Percentiles rank a stretch among this genome's conserved stretches.
Evolutionary conservation across 2,329 filamentous ascomycete species (phyloP).

Genomic region (Phialocephala subalpina): DNA sequence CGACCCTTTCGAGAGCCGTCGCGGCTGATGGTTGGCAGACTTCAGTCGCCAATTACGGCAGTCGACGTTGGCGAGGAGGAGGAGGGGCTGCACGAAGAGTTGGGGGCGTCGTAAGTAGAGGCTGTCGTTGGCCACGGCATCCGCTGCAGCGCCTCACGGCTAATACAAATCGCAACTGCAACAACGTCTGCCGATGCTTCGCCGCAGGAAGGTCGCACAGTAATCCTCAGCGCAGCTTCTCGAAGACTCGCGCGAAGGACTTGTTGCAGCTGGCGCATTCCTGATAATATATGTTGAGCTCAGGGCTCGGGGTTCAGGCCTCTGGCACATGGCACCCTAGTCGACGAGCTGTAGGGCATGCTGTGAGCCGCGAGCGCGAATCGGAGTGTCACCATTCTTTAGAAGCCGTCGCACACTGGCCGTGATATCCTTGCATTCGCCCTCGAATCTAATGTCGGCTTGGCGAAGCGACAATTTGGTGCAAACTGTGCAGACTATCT

Average conservation of each 20-base stretch:
- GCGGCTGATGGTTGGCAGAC: constrained; percentile 20
- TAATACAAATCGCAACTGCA: constrained; percentile 11
- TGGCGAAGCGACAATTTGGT: constrained; percentile 5
- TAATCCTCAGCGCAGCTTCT: constrained; percentile 6
- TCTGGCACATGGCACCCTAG: constrained; percentile 37
- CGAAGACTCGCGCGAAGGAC: constrained; percentile 2
- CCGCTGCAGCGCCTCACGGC: constrained; percentile 18
- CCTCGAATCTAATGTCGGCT: constrained; percentile 23
- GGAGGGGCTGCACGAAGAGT: constrained; percentile 18
- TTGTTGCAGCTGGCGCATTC: background rate
- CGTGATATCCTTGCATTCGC: constrained; percentile 24
- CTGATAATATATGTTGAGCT: constrained; percentile 3
- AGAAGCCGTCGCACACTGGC: constrained; percentile 29
- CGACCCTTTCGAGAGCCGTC: constrained; percentile 14
- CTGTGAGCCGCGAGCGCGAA: constrained; percentile 40
- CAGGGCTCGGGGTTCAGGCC: constrained; percentile 8
- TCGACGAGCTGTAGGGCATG: constrained; percentile 27
- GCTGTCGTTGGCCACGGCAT: constrained; percentile 15
- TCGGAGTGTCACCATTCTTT: constrained; percentile 37
- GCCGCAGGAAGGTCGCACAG: background rate
- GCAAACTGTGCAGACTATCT: constrained; percentile 10
- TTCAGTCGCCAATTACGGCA: constrained; percentile 29
- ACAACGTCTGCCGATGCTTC: constrained; percentile 11
- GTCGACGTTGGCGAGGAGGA: constrained; percentile 24
- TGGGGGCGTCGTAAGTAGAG: constrained; percentile 19